Base-by-base conservation (phyloP, 805 yeast genomes). In the Hanseniaspora lachancei region DNA sequence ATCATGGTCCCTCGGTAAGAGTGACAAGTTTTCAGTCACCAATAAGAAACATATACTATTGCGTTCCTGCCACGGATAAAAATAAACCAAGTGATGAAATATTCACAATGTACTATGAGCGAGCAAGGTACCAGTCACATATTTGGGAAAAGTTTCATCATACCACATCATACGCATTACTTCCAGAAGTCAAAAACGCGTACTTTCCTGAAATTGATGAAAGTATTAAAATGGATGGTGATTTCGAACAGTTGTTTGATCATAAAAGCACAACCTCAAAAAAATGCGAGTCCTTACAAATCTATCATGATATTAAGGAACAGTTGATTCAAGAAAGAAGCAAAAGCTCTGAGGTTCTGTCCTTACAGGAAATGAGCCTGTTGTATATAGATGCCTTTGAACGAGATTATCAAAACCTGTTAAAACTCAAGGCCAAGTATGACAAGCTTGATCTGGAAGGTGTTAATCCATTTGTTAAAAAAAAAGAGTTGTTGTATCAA, bases 1-100 rank as follows among this genome's bases (percentile, higher is more conserved):
- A 53, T 3, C 48, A 48, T 4, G 56, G 50, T 9, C 56, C 56
- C 16, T 23, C 36, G 12, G 55, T 51, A 12, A n/a, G 36, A 7
- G 36, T 27, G 16, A 21, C 38, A 36, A 16, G 40, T 13, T 44
- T 51, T 24, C 47, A 51, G 27, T 21, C 43, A 16, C 49, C 38
- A 51, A 27, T 27, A 27, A 35, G 27, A 16, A n/a, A 9, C 9
- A 20, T 51, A 43, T 18, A 35, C 29, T 44, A 36, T 13, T 51
- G 49, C 38, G 9, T 46, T 16, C 39, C 49, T 7, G 49, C 49
- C 35, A 46, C 49, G 13, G 27, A 46, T 32, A 46, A 46, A 21
- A 46, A 46, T 21, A 46, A 46, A 34, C 29, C 40, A 18, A 3
- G 4, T 6, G 49, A 46, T 34, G 5, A 18, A 12, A 29, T 34